Percentiles rank a stretch among this genome's conserved stretches.
Evolutionary conservation across 129 eudicot species (phyloP).

Genomic region (Logfia minima): DNA sequence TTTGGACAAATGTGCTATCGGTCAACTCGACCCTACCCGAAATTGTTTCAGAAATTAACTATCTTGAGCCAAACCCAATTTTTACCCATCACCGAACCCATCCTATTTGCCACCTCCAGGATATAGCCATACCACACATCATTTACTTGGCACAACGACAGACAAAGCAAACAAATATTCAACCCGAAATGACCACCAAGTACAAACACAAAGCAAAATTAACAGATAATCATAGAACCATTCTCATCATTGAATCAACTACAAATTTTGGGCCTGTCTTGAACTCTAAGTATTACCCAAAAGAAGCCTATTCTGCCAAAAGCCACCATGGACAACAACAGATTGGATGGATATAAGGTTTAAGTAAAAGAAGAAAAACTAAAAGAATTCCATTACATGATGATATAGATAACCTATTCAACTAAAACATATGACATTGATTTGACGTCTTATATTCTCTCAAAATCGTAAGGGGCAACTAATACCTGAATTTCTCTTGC

Average conservation of each 20-base stretch:
- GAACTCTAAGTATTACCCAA: conserved; percentile 18
- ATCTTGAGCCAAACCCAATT: background rate
- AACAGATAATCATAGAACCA: background rate
- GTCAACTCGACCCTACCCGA: background rate
- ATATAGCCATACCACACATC: background rate
- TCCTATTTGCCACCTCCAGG: background rate
- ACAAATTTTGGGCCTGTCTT: background rate
- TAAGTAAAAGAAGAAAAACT: background rate
- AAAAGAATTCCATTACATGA: conserved; percentile 7
- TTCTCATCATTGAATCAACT: conserved; percentile 6
- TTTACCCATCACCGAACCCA: background rate
- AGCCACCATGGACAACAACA: conserved; percentile 6
- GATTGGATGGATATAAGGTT: conserved; percentile 22
- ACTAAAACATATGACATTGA: background rate
- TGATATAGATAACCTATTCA: conserved; percentile 6
- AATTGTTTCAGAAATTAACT: background rate
- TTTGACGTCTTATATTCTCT: conserved; percentile 15
- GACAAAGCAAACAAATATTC: conserved; percentile 1
- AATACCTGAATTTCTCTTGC: background rate
- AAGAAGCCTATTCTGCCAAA: conserved; percentile 17
- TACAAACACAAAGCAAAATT: conserved; percentile 16
- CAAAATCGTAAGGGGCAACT: background rate
- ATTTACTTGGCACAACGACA: background rate
- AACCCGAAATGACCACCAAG: background rate
- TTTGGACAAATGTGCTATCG: background rate